Evolutionary conservation across 106 monocot species (phyloP).

Genomic region (Amphibolis antarctica): DNA sequence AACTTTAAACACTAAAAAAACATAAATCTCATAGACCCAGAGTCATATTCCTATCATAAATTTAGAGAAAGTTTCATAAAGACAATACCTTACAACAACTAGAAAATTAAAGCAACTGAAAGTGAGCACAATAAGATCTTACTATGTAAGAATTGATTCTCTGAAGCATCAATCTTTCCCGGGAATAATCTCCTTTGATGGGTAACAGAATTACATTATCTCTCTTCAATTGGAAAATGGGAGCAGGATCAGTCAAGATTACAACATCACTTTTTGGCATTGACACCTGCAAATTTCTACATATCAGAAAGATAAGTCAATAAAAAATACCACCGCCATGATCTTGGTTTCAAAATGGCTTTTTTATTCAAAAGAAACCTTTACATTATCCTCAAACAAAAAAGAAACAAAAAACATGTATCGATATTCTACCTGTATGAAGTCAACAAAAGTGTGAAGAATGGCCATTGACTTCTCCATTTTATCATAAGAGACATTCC

Average conservation of each 20-base stretch:
- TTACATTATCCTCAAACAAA: neutral
- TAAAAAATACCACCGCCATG: neutral
- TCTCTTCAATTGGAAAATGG: conserved; percentile 36
- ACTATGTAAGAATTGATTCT: conserved; percentile 92
- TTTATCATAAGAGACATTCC: conserved; percentile 37
- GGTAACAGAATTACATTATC: conserved; percentile 33
- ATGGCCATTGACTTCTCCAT: conserved; percentile 42
- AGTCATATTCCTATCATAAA: no score
- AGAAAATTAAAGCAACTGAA: neutral
- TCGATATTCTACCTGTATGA: conserved; percentile 57
- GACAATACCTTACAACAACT: neutral
- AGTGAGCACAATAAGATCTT: conserved; percentile 13
- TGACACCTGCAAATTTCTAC: conserved; percentile 79
- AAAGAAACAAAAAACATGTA: neutral
- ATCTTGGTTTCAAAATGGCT: neutral
- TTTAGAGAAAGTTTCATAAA: no score
- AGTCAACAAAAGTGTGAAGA: conserved; percentile 46
- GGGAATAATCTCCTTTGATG: conserved; percentile 83
- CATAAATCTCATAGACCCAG: no score
- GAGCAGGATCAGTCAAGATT: conserved; percentile 73
- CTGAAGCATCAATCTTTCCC: conserved; percentile 88
- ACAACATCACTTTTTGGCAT: conserved; percentile 80
- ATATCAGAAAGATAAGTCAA: conserved; percentile 59
- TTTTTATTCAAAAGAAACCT: neutral
- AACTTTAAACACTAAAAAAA: no score